phyloP scores from a whole-genome alignment of 192 early-diverging fungal genomes.

The Umbelopsis sp. region DNA sequence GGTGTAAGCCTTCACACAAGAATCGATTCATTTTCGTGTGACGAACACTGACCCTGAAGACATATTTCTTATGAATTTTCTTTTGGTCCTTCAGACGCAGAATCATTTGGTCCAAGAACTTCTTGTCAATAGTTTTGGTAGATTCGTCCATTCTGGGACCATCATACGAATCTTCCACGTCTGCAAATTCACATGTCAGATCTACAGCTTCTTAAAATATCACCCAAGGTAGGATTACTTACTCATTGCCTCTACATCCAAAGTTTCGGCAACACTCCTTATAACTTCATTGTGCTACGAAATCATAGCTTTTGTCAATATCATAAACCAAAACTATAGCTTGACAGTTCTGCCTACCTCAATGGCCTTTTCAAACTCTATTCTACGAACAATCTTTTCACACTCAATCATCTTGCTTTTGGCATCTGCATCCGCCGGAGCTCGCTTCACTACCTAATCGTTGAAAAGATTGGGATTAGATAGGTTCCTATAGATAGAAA shows the following conservation, averaged over 20 bases:
- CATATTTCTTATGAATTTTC: slow-evolving; percentile 89
- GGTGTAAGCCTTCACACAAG: neutral
- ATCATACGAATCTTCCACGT: slow-evolving; percentile 75
- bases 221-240: slow-evolving; percentile 42
- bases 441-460: slow-evolving; percentile 65
- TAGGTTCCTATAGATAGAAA: neutral
- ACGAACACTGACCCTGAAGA: slow-evolving; percentile 59
- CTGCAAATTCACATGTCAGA: slow-evolving; percentile 7
- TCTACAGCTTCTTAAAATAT: slow-evolving; percentile 2
- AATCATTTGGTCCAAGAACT: slow-evolving; percentile 81
- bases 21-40: too few relatives aligned
- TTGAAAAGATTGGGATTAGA: neutral
- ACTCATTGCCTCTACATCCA: slow-evolving; percentile 67
- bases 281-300: slow-evolving; percentile 30
- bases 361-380: slow-evolving; percentile 95
- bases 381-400: slow-evolving; percentile 85
- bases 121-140: slow-evolving; percentile 69
- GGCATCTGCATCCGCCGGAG: slow-evolving; percentile 81
- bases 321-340: neutral
- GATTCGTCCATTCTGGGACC: slow-evolving; percentile 75
- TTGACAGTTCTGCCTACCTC: slow-evolving; percentile 48
- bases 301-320: neutral
- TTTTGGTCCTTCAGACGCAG: slow-evolving; percentile 86
- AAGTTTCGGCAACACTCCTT: slow-evolving; percentile 51
- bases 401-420: slow-evolving; percentile 81